Evolutionary conservation across 208 protist genomes (phyloP).

Genomic region (Trypanosoma mega): DNA sequence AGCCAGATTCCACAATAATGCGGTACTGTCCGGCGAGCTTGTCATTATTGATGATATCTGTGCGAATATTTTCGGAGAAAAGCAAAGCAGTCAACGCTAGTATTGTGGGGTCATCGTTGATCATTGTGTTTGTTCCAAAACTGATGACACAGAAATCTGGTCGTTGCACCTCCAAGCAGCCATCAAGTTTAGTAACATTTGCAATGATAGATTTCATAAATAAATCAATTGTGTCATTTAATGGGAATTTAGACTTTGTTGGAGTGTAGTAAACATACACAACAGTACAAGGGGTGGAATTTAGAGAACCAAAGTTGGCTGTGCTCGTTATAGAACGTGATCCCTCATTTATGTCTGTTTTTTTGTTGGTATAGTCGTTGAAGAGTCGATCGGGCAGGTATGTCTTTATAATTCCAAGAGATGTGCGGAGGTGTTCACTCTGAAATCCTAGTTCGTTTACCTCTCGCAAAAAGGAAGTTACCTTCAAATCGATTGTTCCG

Average conservation of each 20-base stretch:
- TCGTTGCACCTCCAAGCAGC: slow-evolving; percentile 13
- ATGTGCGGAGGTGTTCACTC: not conserved
- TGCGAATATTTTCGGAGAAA: not conserved
- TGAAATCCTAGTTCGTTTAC: not conserved
- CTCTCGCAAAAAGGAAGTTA: not conserved
- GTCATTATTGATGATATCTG: not conserved
- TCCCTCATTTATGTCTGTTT: not conserved
- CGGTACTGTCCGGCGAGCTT: not conserved
- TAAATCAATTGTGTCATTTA: not conserved
- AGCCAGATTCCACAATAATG: slow-evolving; percentile 8
- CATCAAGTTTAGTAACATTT: not conserved
- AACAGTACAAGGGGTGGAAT: not conserved
- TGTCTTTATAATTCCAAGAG: not conserved
- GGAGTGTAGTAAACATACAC: slow-evolving; percentile 9
- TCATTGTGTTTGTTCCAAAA: slow-evolving; percentile 1
- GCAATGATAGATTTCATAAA: slow-evolving; percentile 1
- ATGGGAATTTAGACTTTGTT: not conserved
- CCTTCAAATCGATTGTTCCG: not conserved
- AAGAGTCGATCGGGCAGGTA: slow-evolving; percentile 3
- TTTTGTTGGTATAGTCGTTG: too few species aligned
- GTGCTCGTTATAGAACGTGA: not conserved
- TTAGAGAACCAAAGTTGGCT: not conserved
- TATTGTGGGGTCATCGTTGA: not conserved
- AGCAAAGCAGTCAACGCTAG: not conserved
- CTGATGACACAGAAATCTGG: slow-evolving; percentile 14